Base-by-base conservation (phyloP, 2,329 filamentous ascomycete species). In the Xylaria sp. region DNA sequence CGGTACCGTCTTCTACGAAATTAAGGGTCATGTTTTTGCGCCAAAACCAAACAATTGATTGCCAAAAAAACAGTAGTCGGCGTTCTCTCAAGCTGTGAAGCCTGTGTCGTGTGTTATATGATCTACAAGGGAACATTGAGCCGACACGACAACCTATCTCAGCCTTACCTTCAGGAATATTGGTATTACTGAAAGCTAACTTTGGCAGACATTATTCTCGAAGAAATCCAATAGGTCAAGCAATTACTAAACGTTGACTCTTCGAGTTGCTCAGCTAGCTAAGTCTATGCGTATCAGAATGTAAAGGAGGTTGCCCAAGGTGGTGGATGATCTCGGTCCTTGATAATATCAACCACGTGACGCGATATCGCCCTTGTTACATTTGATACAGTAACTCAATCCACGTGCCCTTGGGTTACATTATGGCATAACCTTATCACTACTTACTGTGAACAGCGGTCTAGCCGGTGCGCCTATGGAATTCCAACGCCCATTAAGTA, bases 21-120 rank as follows among this genome's bases (percentile, higher is more conserved):
- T 72, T 79, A 75, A 78, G 77, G 77, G 77, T 78, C 72, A 76
- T 79, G 77, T 74, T 79, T 79, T 79, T 78, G 72, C 75, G 73
- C 74, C 71, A 75, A 77, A 69, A 69, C 73, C 74, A 74, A 69
- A 20, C 65, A 67, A 69, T 52, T 73, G 68, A 72, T 69, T 72
- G 64, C 59, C 67, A 68, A 72, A 71, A 68, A 68, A 71, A 64
- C 64, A 66, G 31, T 28, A 33, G 46, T 66, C 51, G 57, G 62
- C 62, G 56, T 72, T 60, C 51, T 57, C 66, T 48, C 51, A 55
- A 66, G 59, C 43, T 46, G 62, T 68, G 67, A 73, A 61, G 67
- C 52, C 60, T 59, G 28, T 66, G 57, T 64, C 43, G 23, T 68
- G 58, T 65, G 39, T 58, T 66, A 58, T 57, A 60, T 59, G 54